These are phyloP conservation scores for Psilocybe mexicana DNA, from an alignment of 1,284 basidiomycete species.

Conservation along the genomic window DNA sequence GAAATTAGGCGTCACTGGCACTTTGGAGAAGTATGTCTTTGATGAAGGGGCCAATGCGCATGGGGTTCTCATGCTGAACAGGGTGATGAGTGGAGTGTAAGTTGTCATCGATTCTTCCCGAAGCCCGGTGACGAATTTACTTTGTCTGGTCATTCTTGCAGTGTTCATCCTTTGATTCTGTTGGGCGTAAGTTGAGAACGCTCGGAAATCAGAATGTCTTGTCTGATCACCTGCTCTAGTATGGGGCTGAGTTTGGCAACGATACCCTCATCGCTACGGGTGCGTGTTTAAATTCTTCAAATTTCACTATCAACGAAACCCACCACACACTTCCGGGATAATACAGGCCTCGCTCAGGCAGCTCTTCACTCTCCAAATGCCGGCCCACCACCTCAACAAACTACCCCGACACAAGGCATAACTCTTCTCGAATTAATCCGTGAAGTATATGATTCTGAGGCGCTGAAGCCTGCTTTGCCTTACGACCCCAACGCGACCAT, in stretches of 20 bases:
- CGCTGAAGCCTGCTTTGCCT: conserved; percentile 51
- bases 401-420: conserved; percentile 27
- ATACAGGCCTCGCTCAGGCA: conserved; percentile 42
- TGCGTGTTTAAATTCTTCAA: not conserved
- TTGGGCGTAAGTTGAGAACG: conserved; percentile 48
- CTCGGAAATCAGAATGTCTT: not conserved
- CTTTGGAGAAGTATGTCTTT: conserved; percentile 59
- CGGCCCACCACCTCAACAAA: conserved; percentile 11
- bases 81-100: conserved; percentile 59
- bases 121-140: not conserved
- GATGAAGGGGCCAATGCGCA: conserved; percentile 47
- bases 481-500: conserved; percentile 50
- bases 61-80: conserved; percentile 51
- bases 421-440: conserved; percentile 52
- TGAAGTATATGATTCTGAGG: conserved; percentile 53
- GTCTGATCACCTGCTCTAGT: conserved; percentile 4
- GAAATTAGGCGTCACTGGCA: conserved; percentile 40
- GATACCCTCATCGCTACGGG: conserved; percentile 20
- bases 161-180: conserved; percentile 65
- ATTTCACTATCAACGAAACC: conserved; percentile 26
- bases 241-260: conserved; percentile 19
- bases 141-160: conserved; percentile 19
- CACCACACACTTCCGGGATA: not conserved
- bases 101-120: conserved; percentile 23
- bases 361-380: conserved; percentile 40